A percentile compares a stretch with the other conserved stretches of the same genome.
Conservation (phyloP, 257 asterid species). For the Paulownia fortunei region DNA sequence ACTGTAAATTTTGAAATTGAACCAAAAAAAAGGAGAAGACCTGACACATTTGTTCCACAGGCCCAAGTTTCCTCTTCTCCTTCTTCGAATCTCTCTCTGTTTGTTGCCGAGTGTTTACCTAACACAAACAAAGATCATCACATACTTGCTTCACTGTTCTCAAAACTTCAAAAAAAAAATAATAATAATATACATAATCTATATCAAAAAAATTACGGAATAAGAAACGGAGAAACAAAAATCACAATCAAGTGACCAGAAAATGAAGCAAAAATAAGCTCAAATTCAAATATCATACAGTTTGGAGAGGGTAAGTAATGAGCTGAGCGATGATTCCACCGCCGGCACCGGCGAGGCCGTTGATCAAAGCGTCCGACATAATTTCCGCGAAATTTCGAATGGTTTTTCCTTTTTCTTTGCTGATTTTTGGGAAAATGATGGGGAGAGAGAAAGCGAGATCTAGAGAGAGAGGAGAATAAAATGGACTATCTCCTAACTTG, state of each 20-base stretch:
- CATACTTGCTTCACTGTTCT: not conserved
- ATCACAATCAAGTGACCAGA: not conserved
- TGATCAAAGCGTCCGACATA: conserved; percentile 98
- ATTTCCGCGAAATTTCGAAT: conserved; percentile 5
- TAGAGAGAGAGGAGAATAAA: conserved; percentile 29
- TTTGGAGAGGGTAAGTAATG: conserved; percentile 92
- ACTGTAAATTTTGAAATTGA: conserved; percentile 4
- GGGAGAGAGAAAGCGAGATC: conserved; percentile 41
- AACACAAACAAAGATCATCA: conserved; percentile 33
- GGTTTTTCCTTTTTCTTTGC: not conserved
- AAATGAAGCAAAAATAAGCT: not conserved
- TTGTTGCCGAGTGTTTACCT: conserved; percentile 96
- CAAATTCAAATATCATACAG: conserved; percentile 47
- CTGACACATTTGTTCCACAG: conserved; percentile 75
- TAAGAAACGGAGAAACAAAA: conserved; percentile 6
- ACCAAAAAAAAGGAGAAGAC: conserved; percentile 33
- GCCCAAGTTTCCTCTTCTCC: conserved; percentile 64
- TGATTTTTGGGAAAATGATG: conserved; percentile 23
- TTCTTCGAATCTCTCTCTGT: conserved; percentile 82
- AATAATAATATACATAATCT: not conserved
- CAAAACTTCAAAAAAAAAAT: not conserved
- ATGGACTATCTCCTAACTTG: conserved; percentile 35
- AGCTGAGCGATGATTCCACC: conserved; percentile 96
- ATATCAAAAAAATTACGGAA: not conserved
- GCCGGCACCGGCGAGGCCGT: conserved; percentile 98